phyloP scores from a whole-genome alignment of 306 rosid species.

The Sophora flavescens region DNA sequence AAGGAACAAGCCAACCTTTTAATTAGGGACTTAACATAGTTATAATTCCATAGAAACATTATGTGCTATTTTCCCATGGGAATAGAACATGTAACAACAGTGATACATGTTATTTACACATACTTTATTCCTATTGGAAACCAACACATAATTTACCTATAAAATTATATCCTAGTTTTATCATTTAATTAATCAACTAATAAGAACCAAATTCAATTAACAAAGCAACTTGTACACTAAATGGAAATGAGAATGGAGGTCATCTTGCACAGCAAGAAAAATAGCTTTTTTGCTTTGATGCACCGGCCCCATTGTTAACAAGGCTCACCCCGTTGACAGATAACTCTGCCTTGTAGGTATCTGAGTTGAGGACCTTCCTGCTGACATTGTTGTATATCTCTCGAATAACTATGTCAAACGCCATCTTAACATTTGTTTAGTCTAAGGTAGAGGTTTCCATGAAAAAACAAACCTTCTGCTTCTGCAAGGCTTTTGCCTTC shows the following conservation, averaged over 20 bases:
- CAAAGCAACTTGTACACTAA: conserved; percentile 37
- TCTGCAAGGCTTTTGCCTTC: conserved; percentile 94
- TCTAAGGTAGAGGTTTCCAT: conserved; percentile 96
- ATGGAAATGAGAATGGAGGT: conserved; percentile 34
- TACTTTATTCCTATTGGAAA: too few relatives aligned
- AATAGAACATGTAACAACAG: too few relatives aligned
- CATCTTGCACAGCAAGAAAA: conserved; percentile 90
- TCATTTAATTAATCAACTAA: not conserved
- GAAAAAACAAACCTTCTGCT: conserved; percentile 90
- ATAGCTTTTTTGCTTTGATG: conserved; percentile 67
- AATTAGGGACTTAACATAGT: not conserved
- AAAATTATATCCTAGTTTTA: too few relatives aligned
- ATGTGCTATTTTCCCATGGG: too few relatives aligned
- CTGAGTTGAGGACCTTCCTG: conserved; percentile 92
- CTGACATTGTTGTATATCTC: conserved; percentile 93
- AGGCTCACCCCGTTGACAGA: too few relatives aligned
- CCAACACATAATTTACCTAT: too few relatives aligned
- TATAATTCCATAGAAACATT: too few relatives aligned
- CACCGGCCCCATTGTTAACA: too few relatives aligned
- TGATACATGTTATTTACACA: too few relatives aligned
- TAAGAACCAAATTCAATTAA: conserved; percentile 45
- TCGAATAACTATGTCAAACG: conserved; percentile 85
- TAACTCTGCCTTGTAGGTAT: too few relatives aligned
- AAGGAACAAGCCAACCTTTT: conserved; percentile 44
- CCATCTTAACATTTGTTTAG: conserved; percentile 80